Conservation (phyloP, 1,284 basidiomycete genomes). For the Malassezia pachydermatis region DNA sequence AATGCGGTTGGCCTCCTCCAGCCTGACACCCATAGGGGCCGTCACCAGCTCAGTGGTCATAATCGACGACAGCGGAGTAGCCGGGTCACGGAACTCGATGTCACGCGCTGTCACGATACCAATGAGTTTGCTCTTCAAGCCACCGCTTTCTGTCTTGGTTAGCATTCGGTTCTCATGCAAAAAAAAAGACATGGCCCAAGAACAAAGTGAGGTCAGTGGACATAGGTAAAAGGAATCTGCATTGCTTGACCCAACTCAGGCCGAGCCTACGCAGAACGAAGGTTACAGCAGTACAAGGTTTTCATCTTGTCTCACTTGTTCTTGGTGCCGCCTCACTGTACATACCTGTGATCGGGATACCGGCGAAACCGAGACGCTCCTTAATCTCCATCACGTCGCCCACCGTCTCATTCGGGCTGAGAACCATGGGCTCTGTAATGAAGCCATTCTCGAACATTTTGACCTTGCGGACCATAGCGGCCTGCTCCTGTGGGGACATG, state of each 20-base stretch:
- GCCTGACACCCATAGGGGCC: slow-evolving; percentile 53
- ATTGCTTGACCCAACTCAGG: slow-evolving; percentile 60
- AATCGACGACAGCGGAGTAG: slow-evolving; percentile 64
- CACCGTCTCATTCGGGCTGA: slow-evolving; percentile 68
- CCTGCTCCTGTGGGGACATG: slow-evolving; percentile 75
- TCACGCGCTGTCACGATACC: slow-evolving; percentile 96
- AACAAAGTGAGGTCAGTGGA: slow-evolving; percentile 49
- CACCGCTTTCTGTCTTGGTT: slow-evolving; percentile 63
- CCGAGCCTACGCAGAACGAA: slow-evolving; percentile 73
- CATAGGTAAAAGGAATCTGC: slow-evolving; percentile 55
- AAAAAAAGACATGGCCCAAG: not conserved
- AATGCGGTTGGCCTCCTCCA: slow-evolving; percentile 83
- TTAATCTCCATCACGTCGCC: slow-evolving; percentile 91
- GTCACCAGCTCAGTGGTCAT: slow-evolving; percentile 60
- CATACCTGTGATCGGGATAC: slow-evolving; percentile 92
- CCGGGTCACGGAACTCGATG: slow-evolving; percentile 75
- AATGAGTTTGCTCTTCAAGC: slow-evolving; percentile 75
- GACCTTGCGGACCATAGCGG: slow-evolving; percentile 89
- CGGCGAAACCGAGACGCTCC: slow-evolving; percentile 81
- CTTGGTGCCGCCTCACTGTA: slow-evolving; percentile 17
- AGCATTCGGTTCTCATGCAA: not conserved
- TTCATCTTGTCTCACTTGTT: slow-evolving; percentile 51
- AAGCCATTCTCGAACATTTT: slow-evolving; percentile 95
- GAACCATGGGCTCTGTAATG: slow-evolving; percentile 75
- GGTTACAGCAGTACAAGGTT: slow-evolving; percentile 55